phyloP scores from a whole-genome alignment of 345 rosid species.

The Draba incana region DNA sequence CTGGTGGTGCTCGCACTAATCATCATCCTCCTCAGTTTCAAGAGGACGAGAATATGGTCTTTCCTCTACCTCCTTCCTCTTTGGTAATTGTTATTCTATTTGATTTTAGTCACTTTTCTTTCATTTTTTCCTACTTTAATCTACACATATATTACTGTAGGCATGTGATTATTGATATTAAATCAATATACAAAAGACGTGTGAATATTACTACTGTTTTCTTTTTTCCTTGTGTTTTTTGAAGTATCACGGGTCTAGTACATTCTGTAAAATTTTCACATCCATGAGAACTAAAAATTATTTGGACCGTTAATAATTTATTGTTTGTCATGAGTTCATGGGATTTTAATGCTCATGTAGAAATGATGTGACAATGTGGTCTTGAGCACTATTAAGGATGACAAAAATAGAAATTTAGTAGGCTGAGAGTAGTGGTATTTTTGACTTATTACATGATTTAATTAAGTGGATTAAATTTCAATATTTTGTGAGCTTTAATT shows the following conservation, averaged over 20 bases:
- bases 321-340: not conserved
- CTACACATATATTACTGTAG: constrained; percentile 6
- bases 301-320: not conserved
- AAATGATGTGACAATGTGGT: constrained; percentile 34
- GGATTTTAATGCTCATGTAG: not conserved
- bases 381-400: constrained; percentile 10
- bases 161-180: constrained; percentile 29
- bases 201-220: constrained; percentile 36
- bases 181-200: constrained; percentile 31
- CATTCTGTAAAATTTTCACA: constrained; percentile 33
- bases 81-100: constrained; percentile 50
- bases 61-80: constrained; percentile 62
- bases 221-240: constrained; percentile 9
- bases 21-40: constrained; percentile 61
- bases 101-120: not conserved
- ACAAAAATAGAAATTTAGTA: constrained; percentile 5
- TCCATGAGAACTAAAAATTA: constrained; percentile 21
- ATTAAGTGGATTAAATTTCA: not conserved
- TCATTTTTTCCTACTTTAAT: not conserved
- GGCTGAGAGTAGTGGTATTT: constrained; percentile 6
- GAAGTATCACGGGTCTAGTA: constrained; percentile 35
- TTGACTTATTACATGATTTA: not conserved
- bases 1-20: constrained; percentile 43
- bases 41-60: constrained; percentile 84
- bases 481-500: not conserved